Base-by-base conservation (phyloP, 148 eudicot species). In the Camellia lanceoleosa region DNA sequence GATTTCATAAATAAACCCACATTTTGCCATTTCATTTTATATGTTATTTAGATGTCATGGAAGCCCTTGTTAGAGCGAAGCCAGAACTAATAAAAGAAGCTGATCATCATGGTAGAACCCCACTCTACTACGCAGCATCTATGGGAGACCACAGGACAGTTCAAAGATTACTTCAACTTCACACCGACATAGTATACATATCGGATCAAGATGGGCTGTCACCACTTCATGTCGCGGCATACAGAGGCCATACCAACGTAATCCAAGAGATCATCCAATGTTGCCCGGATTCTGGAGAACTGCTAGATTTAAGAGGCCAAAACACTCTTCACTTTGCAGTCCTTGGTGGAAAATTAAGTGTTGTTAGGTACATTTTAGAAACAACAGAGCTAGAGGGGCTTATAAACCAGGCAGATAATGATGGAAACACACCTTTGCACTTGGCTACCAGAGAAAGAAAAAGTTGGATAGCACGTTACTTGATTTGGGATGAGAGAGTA, bases 311-410 rank as follows among this genome's bases (percentile, higher is more conserved):
- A n/a, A 44, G 14, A 69, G 54, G 54, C 51, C 12, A 5, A 5
- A 69, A 69, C 23, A 8, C 23, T 15, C 55, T 69, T 69, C 73
- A 69, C 14, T 2, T 18, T 7, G 73, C 54, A 14, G 54, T 69
- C 23, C 30, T 69, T 3, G 46, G 54, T 46, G 73, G 54, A 16
- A 7, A 69, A 5, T 0, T 46, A 3, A 3, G 46, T 1, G 23
- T 18, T 2, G 73, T 69, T 15, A 44, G 5, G 73, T 69, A 46
- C 12, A 1, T 69, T 14, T 16, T 69, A 9, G 73, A 47, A 69
- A 69, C 54, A 15, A 7, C 12, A 47, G 73, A 46, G 73, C 73
- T 69, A 46, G 73, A 46, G 5, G 73, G 73, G 30, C 73, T 69
- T 44, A 7, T 69, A 69, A 19, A 69, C 54, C 73, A 69, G 46